Evolutionary conservation across 1,284 basidiomycete species (phyloP), one percentile per base, ranked within the genome.

Genomic region (Melampsora americana): DNA sequence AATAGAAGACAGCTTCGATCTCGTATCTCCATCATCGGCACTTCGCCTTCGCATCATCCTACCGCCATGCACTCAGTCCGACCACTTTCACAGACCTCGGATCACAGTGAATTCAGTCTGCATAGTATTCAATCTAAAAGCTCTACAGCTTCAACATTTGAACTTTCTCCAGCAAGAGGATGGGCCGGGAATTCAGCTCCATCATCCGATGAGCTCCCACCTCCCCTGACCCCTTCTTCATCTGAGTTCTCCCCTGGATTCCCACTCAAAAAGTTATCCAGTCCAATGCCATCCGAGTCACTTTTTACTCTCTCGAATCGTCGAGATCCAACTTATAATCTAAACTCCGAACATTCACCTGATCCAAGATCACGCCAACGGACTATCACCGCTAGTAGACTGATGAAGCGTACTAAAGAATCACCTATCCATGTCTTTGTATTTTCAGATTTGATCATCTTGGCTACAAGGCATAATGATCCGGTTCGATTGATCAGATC

Each of bases 391-490:
- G 35, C 48, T 30, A 50, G n/a, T 50, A 35, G 42, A 14, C 35
- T n/a, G 23, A 32, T 42, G 18, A 30, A 64, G n/a, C 78, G 77
- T 35, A 78, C 78, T 18, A 81, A 79, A 71, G 79, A 82, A 77
- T 72, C 79, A 14, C 79, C 77, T 42, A 81, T 87, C 2, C 86
- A 88, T 79, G 85, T 86, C 60, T 86, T 90, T 71, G 85, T 92
- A 9, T 91, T 92, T 81, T 87, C 87, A 50, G 90, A 92, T 83
- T 79, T 91, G 48, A 81, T 91, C 28, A 79, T 91, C 39, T 80
- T 91, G 26, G 85, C 86, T 20, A 83, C 83, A 35, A 77, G 78
- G 77, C 77, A 78, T 6, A 66, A 28, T n/a, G 71, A 77, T 6
- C 60, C 65, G 23, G 65, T 69, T 11, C 61, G 12, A 53, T 80